A percentile compares a stretch with the other conserved stretches of the same genome.
phyloP scores from a whole-genome alignment of 192 early-diverging fungal genomes.

The Coemansia sp. region DNA sequence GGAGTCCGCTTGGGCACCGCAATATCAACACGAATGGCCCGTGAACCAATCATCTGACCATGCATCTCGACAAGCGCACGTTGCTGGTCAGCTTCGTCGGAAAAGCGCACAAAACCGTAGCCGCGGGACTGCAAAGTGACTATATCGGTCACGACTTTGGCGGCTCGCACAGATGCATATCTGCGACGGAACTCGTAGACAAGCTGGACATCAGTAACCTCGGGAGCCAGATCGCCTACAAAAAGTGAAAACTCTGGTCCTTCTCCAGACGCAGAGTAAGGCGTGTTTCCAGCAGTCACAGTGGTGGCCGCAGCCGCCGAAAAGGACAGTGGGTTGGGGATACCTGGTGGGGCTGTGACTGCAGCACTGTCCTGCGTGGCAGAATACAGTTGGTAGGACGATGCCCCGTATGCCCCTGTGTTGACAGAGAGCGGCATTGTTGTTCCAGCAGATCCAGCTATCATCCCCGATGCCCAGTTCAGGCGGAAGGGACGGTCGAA shows the following conservation, averaged over 20 bases:
- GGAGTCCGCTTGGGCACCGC: conserved; percentile 65
- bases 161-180: conserved; percentile 83
- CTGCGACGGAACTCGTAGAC: conserved; percentile 78
- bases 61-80: conserved; percentile 90
- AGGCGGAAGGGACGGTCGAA: conserved; percentile 76
- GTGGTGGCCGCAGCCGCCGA: conserved; percentile 16
- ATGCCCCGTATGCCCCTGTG: not conserved
- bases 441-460: conserved; percentile 37
- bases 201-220: conserved; percentile 73
- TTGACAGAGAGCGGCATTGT: not conserved
- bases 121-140: conserved; percentile 77
- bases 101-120: conserved; percentile 95
- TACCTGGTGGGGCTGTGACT: conserved; percentile 1
- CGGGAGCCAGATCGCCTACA: conserved; percentile 92
- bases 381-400: conserved; percentile 1
- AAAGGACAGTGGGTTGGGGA: not conserved
- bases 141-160: conserved; percentile 92
- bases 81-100: conserved; percentile 82
- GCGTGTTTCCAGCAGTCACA: no score
- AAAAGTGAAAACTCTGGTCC: conserved; percentile 88
- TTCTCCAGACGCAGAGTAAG: conserved; percentile 32
- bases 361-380: not conserved
- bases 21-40: conserved; percentile 84
- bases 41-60: conserved; percentile 73
- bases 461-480: conserved; percentile 94